Base-by-base conservation (phyloP, 768 basidiomycete genomes). In the Tubosaeta brunneosetosa region DNA sequence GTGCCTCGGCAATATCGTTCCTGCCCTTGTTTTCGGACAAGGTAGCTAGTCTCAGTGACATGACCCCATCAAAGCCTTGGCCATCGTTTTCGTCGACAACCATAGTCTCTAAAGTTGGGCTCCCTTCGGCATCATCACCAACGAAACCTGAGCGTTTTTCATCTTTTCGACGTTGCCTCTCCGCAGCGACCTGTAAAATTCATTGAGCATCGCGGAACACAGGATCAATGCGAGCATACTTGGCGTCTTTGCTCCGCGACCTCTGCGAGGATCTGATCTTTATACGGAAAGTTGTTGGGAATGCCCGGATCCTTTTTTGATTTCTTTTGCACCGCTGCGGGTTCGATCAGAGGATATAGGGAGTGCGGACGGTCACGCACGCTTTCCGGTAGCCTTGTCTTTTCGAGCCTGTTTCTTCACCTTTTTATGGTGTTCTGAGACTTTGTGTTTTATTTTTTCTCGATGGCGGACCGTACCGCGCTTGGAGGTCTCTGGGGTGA, bases 181-280 rank as follows among this genome's bases (percentile, higher is more conserved):
- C 90, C 58, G 90, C 90, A n/a, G 81, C 83, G 26, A 80, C 82
- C 89, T 94, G 55, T 16, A 32, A 7, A n/a, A 55, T 1, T 17
- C 26, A 41, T 52, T 31, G 53, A 44, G 5, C 41, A 1, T 22
- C 13, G 37, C 16, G 14, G 26, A 12, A 14, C 4, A 40, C 3
- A 14, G 19, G 47, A 14, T 19, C 26, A 40, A 44, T 16, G 2
- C 42, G 37, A 49, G 29, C 38, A 17, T 61, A 93, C 92, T 56
- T 77, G 70, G 62, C 88, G 77, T 56, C 92, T 83, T 64, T 90
- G 80, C 61, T 89, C 88, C 42, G 86, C 85, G 47, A 95, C 79
- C 63, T 97, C 94, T 5, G 92, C 94, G 27, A 97, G 74, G 57
- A 97, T 87, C 70, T 92, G 85, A 62, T 94, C 94, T 71, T 95